These are phyloP conservation scores for Aspergillus japonicus DNA, from an alignment of 2,329 filamentous ascomycete genomes.

Conservation along the genomic window DNA sequence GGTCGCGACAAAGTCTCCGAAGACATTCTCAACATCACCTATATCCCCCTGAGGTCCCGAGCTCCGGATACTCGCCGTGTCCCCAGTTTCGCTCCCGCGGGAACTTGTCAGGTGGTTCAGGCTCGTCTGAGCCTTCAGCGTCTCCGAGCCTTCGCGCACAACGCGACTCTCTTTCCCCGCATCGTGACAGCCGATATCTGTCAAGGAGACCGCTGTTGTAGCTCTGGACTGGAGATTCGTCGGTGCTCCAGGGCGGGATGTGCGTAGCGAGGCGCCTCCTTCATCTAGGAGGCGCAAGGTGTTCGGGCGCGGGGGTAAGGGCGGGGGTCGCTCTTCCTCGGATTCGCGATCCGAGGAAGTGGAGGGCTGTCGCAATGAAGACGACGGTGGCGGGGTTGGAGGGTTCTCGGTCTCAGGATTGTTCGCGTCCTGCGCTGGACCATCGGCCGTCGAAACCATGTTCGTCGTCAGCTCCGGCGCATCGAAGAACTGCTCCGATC, in stretches of 20 bases:
- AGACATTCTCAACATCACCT: slow-evolving; percentile 77
- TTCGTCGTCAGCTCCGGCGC: slow-evolving; percentile 8
- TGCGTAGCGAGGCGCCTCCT: slow-evolving; percentile 32
- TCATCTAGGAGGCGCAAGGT: slow-evolving; percentile 38
- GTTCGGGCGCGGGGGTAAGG: slow-evolving; percentile 48
- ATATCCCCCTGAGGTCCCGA: slow-evolving; percentile 55
- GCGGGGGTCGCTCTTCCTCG: slow-evolving; percentile 40
- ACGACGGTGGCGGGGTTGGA: background rate
- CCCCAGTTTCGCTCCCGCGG: slow-evolving; percentile 51
- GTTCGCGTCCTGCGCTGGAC: slow-evolving; percentile 7
- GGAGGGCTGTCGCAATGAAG: slow-evolving; percentile 18
- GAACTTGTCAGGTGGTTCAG: slow-evolving; percentile 46
- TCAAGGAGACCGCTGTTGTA: slow-evolving; percentile 79
- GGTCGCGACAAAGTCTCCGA: slow-evolving; percentile 65
- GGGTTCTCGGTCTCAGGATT: background rate
- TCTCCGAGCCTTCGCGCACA: slow-evolving; percentile 30
- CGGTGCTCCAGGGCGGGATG: slow-evolving; percentile 34
- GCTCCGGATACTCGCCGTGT: slow-evolving; percentile 52
- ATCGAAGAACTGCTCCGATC: slow-evolving; percentile 11
- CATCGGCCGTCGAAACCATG: slow-evolving; percentile 13
- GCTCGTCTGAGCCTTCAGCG: slow-evolving; percentile 36
- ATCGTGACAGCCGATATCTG: slow-evolving; percentile 75
- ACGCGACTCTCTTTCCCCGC: slow-evolving; percentile 64
- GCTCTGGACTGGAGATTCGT: slow-evolving; percentile 58
- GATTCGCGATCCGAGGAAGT: slow-evolving; percentile 17